Evolutionary conservation across 2,329 filamentous ascomycete species (phyloP), one percentile per base, ranked within the genome.

Genomic region (Phoma herbarum): DNA sequence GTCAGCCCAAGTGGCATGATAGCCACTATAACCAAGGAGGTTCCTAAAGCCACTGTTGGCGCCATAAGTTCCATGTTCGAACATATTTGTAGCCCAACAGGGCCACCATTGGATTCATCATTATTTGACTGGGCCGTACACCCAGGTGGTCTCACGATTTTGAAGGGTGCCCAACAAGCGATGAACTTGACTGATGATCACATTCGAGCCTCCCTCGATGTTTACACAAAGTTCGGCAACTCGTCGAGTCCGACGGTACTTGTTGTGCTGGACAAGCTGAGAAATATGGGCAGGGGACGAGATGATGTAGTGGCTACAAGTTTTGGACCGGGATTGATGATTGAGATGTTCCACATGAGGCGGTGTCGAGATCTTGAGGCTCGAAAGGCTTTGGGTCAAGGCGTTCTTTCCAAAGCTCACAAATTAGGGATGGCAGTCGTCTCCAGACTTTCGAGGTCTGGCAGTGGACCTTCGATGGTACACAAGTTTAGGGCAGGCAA

Each of bases 51-150:
- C 11, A 59, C 61, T 1, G 46, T 70, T 20, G 54, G 47, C 4
- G 62, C 66, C n/a, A 66, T 71, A 1, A 28, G 33, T 2, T 81
- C 8, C 2, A 66, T 72, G 61, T 69, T 70, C 50, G 26, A 71
- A 84, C 22, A 76, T 68, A 53, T 71, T 2, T 56, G 51, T 20
- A 41, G 33, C 10, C 18, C 52, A 9, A 11, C 28, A 8, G 5
- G 18, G 3, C 31, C 4, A 16, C 22, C 54, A 3, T 72, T 49
- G n/a, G 63, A 72, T 0, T 79, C 88, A 0, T 72, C 80, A 0
- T 85, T 89, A 59, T 90, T 90, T 63, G 89, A 91, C 78, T 91
- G 89, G 89, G 89, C 88, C 0, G 83, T 91, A 70, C 89, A 91
- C 65, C 89, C 89, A 0, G 89, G 89, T 4, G 89, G 89, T 18